These are phyloP conservation scores for Ceratocystis variospora DNA, from an alignment of 2,329 filamentous ascomycete species.

Conservation along the genomic window DNA sequence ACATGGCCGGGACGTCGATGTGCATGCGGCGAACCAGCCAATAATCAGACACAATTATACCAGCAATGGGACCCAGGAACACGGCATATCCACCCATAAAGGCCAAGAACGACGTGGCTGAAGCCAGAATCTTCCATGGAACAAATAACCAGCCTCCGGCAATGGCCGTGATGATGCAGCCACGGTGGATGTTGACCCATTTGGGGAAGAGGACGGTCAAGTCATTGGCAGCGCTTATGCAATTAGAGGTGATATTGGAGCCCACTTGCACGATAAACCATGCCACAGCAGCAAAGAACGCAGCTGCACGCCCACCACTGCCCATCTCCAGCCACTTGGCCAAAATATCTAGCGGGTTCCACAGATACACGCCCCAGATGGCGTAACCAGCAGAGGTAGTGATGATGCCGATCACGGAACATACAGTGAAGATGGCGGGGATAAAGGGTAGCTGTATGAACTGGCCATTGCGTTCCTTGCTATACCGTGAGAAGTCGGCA, in stretches of 20 bases:
- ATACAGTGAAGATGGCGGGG: slow-evolving; percentile 34
- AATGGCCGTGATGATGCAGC: slow-evolving; percentile 24
- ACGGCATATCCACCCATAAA: slow-evolving; percentile 27
- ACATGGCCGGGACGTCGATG: slow-evolving; percentile 31
- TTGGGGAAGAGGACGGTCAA: slow-evolving; percentile 25
- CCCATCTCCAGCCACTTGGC: slow-evolving; percentile 27
- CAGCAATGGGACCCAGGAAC: slow-evolving; percentile 31
- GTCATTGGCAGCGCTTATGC: slow-evolving; percentile 25
- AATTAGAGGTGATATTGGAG: slow-evolving; percentile 25
- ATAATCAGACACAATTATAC: slow-evolving; percentile 31
- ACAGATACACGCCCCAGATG: slow-evolving; percentile 34
- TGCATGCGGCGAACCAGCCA: slow-evolving; percentile 28
- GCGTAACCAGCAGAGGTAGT: slow-evolving; percentile 33
- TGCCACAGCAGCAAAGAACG: slow-evolving; percentile 24
- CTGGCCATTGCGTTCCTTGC: slow-evolving; percentile 32
- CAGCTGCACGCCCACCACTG: slow-evolving; percentile 24
- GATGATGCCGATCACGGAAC: slow-evolving; percentile 35
- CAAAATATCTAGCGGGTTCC: slow-evolving; percentile 37
- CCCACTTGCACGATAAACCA: slow-evolving; percentile 25
- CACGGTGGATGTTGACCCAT: slow-evolving; percentile 26
- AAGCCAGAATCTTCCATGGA: slow-evolving; percentile 28
- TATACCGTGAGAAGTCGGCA: slow-evolving; percentile 28
- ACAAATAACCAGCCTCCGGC: slow-evolving; percentile 27
- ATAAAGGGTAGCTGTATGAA: slow-evolving; percentile 36
- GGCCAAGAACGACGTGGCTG: slow-evolving; percentile 24